A percentile compares a stretch with the other conserved stretches of the same genome.
These are phyloP conservation scores for Silene latifolia DNA, from an alignment of 148 eudicot species.

Conservation along the genomic window DNA sequence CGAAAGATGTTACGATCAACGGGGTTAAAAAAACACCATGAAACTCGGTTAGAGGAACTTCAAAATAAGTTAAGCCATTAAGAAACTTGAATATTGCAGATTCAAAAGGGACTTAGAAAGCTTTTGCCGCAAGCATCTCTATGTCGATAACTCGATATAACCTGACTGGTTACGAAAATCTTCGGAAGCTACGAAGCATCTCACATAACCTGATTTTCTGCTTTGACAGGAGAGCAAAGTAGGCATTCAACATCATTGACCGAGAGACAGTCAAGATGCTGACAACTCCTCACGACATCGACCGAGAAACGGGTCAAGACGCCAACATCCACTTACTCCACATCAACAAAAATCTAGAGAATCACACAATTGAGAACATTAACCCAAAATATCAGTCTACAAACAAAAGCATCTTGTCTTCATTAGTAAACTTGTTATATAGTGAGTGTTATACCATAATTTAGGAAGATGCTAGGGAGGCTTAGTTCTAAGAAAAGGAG, in stretches of 20 bases:
- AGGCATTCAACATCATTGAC: not conserved
- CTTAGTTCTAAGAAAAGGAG: too few species aligned
- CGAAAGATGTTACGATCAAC: not conserved
- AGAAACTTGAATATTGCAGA: not conserved
- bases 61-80: too few species aligned
- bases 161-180: not conserved
- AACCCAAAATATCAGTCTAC: not conserved
- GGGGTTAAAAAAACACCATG: too few species aligned
- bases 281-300: not conserved
- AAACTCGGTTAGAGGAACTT: too few species aligned
- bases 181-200: not conserved
- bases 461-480: too few species aligned
- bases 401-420: too few species aligned
- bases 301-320: not conserved
- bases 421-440: too few species aligned
- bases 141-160: not conserved
- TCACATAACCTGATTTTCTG: not conserved
- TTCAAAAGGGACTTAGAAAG: not conserved
- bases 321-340: conserved; percentile 25
- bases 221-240: not conserved
- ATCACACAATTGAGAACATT: not conserved
- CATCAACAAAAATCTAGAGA: conserved; percentile 61
- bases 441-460: too few species aligned
- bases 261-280: too few species aligned
- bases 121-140: not conserved